Evolutionary conservation across 2,329 filamentous ascomycete species (phyloP), one percentile per base, ranked within the genome.

Genomic region (Juglanconis sp.): DNA sequence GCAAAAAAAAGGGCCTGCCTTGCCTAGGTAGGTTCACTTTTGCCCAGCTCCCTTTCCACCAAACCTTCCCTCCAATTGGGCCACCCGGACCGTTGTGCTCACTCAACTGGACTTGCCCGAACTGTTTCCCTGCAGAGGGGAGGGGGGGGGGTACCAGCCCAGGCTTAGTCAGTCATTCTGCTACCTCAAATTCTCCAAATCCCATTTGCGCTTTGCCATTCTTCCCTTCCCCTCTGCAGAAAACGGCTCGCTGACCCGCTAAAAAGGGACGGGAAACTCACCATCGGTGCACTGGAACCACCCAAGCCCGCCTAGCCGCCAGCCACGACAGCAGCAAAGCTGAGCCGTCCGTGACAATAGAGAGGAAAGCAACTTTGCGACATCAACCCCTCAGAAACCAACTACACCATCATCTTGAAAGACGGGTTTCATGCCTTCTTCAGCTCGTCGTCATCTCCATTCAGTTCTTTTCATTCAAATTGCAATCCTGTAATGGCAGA

Each of bases 401-500:
- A 13, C 42, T n/a, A 50, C 30, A 31, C 35, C 58, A 56, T 52
- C 48, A 46, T 35, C 48, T 49, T n/a, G 48, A 57, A 51, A 58
- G 49, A 50, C 63, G 55, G 59, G 74, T 79, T 81, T 77, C 76
- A 80, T 80, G 78, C 78, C 75, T 77, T 66, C 75, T 73, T 74
- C 74, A 75, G 70, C 64, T 67, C 65, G 66, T 64, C 68, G 66
- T 68, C 69, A 72, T 73, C 73, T 75, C 75, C 72, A 59, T 52
- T 51, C 57, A 15, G 48, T 50, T 55, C 40, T 56, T 65, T 66
- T 70, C 63, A 68, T 65, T 71, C 70, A 70, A 72, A 71, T 69
- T 69, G 72, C 70, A 69, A 68, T 68, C 69, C 69, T 68, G 71
- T 68, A 66, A 79, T 79, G 77, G 79, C 84, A 76, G 86, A 88